Evolutionary conservation across 2,329 filamentous ascomycete species (phyloP).

Genomic region (Diaporthe sp.): DNA sequence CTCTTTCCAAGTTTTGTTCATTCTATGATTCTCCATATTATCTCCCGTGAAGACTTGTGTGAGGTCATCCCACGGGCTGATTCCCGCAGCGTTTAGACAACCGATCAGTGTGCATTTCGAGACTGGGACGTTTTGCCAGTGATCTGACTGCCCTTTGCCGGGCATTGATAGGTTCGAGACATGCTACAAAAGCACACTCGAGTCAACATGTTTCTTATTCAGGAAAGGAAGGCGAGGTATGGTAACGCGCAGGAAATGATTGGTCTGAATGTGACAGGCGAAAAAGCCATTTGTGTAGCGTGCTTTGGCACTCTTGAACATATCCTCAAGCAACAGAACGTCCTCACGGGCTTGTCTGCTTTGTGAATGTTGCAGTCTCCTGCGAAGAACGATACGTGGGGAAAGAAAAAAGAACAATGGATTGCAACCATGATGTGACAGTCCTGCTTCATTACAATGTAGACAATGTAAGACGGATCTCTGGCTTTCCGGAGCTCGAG

Average conservation of each 20-base stretch:
- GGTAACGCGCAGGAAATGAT: too few relatives aligned
- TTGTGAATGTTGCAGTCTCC: too few relatives aligned
- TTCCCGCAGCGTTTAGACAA: constrained; percentile 20
- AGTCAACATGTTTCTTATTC: not conserved
- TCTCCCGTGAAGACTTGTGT: constrained; percentile 46
- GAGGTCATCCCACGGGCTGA: constrained; percentile 24
- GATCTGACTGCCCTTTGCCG: not conserved
- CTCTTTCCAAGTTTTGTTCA: constrained; percentile 40
- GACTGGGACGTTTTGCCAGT: constrained; percentile 24
- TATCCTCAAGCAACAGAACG: too few relatives aligned
- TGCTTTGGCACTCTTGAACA: too few relatives aligned
- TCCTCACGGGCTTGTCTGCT: too few relatives aligned
- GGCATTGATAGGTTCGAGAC: not conserved
- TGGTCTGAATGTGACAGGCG: not conserved
- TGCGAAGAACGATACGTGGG: too few relatives aligned
- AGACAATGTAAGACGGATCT: not conserved
- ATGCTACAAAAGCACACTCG: not conserved
- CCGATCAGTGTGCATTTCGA: constrained; percentile 33
- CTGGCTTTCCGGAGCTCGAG: too few relatives aligned
- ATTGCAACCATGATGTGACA: not conserved
- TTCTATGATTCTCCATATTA: constrained; percentile 50
- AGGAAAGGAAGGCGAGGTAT: too few relatives aligned
- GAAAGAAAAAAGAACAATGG: too few relatives aligned
- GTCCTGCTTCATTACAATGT: not conserved
- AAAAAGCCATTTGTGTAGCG: not conserved